These are phyloP conservation scores for Cyberlindnera subsufficiens DNA, from an alignment of 805 yeast species.

Conservation along the genomic window DNA sequence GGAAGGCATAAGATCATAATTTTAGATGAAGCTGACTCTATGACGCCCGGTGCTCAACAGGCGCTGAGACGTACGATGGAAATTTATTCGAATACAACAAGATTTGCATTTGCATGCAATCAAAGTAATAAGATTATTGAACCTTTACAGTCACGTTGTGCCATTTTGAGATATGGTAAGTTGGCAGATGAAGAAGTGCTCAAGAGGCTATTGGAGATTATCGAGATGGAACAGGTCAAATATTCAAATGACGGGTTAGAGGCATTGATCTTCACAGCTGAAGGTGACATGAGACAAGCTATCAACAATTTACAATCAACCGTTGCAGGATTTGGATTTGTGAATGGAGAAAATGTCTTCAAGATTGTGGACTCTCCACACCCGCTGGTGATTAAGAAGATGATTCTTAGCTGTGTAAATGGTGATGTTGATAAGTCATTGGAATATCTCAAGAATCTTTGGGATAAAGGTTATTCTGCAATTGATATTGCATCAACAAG, in stretches of 20 bases:
- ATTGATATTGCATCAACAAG: constrained; percentile 89
- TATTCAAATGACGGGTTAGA: constrained; percentile 86
- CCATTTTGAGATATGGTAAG: constrained; percentile 79
- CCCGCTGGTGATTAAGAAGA: constrained; percentile 74
- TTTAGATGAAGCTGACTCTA: constrained; percentile 91
- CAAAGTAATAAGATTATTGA: constrained; percentile 92
- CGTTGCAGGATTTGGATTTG: constrained; percentile 87
- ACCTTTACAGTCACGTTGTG: constrained; percentile 94
- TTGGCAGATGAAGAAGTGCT: constrained; percentile 82
- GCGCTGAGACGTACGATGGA: constrained; percentile 95
- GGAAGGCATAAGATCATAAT: constrained; percentile 92
- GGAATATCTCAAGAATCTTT: constrained; percentile 56
- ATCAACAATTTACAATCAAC: constrained; percentile 91
- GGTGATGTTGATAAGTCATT: constrained; percentile 59
- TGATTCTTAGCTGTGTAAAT: constrained; percentile 43
- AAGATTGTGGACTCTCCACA: constrained; percentile 96
- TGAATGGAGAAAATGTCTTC: constrained; percentile 89
- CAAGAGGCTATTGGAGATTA: constrained; percentile 65
- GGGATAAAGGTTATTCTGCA: constrained; percentile 90
- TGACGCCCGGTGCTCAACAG: constrained; percentile 97
- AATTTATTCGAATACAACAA: constrained; percentile 86
- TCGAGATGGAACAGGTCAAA: constrained; percentile 63
- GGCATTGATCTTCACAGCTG: constrained; percentile 91
- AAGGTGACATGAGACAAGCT: constrained; percentile 99
- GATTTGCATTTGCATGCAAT: constrained; percentile 98